Conservation (phyloP, 371 early-diverging fungal genomes). For the Saksenaea oblongispora region DNA sequence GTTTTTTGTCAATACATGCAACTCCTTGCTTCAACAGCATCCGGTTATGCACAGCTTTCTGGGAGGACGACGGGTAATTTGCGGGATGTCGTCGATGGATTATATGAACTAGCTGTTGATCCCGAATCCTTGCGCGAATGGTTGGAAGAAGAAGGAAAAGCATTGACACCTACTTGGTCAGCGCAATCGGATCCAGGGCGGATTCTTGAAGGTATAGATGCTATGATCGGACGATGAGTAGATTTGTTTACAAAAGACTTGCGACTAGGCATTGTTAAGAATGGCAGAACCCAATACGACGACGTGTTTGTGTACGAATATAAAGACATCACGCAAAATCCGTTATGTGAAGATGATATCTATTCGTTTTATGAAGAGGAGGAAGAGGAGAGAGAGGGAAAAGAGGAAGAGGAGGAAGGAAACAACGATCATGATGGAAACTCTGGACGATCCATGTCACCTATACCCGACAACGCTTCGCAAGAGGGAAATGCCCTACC, state of each 20-base stretch:
- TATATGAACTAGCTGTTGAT: constrained; percentile 33
- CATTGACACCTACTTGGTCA: constrained; percentile 45
- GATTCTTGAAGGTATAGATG: constrained; percentile 37
- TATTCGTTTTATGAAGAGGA: constrained; percentile 8
- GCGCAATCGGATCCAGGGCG: constrained; percentile 50
- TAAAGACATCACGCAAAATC: constrained; percentile 7
- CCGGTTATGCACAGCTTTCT: constrained; percentile 43
- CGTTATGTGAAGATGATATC: constrained; percentile 3
- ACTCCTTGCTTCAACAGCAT: constrained; percentile 37
- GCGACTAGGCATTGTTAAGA: constrained; percentile 10
- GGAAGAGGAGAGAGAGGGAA: not conserved
- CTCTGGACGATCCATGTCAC: not conserved
- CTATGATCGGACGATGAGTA: not conserved
- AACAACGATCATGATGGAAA: constrained; percentile 1
- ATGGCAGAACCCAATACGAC: constrained; percentile 10
- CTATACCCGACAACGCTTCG: not conserved
- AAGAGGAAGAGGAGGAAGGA: constrained; percentile 7
- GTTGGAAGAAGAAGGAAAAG: constrained; percentile 48
- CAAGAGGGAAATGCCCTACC: constrained; percentile 22
- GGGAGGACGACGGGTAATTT: constrained; percentile 39
- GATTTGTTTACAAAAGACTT: not conserved
- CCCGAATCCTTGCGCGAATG: constrained; percentile 30
- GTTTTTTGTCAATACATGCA: constrained; percentile 45
- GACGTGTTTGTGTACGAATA: constrained; percentile 22
- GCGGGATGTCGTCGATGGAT: constrained; percentile 35